A percentile compares a stretch with the other conserved stretches of the same genome.
These are phyloP conservation scores for Euphrasia arctica DNA, from an alignment of 305 asterid genomes.

Conservation along the genomic window DNA sequence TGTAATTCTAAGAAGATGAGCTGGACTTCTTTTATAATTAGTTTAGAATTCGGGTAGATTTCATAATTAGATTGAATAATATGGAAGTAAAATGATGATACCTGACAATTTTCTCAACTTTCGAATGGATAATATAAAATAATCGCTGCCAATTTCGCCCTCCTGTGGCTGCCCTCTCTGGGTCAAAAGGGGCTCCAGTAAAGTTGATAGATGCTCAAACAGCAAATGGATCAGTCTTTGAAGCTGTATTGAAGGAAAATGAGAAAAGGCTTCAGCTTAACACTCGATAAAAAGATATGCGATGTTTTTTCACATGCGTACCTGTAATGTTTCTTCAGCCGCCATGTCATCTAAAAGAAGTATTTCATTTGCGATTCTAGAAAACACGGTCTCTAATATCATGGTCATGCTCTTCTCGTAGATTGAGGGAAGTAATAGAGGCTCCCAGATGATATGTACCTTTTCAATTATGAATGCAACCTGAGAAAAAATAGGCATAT, in stretches of 20 bases:
- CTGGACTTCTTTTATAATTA: neutral
- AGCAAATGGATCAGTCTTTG: slow-evolving; percentile 74
- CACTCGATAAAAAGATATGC: neutral
- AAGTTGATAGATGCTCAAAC: slow-evolving; percentile 72
- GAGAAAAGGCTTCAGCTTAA: slow-evolving; percentile 28
- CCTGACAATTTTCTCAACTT: slow-evolving; percentile 81
- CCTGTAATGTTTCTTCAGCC: slow-evolving; percentile 98
- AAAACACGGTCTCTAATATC: slow-evolving; percentile 69
- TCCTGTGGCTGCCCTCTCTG: slow-evolving; percentile 44
- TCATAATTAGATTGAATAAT: neutral
- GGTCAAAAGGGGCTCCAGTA: slow-evolving; percentile 57
- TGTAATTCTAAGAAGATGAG: too few species aligned
- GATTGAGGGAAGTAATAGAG: slow-evolving; percentile 67
- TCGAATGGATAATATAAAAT: slow-evolving; percentile 56
- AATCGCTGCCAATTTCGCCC: slow-evolving; percentile 38
- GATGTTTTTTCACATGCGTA: slow-evolving; percentile 15
- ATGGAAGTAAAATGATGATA: slow-evolving; percentile 23
- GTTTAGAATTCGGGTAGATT: neutral
- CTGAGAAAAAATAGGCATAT: slow-evolving; percentile 39
- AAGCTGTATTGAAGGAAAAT: slow-evolving; percentile 45
- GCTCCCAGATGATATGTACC: slow-evolving; percentile 93
- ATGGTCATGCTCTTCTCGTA: slow-evolving; percentile 69
- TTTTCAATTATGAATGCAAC: slow-evolving; percentile 92
- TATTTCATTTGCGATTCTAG: slow-evolving; percentile 73
- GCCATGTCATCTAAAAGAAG: slow-evolving; percentile 93